These are phyloP conservation scores for Agaricus blazei DNA, from an alignment of 768 basidiomycete genomes.

Conservation along the genomic window DNA sequence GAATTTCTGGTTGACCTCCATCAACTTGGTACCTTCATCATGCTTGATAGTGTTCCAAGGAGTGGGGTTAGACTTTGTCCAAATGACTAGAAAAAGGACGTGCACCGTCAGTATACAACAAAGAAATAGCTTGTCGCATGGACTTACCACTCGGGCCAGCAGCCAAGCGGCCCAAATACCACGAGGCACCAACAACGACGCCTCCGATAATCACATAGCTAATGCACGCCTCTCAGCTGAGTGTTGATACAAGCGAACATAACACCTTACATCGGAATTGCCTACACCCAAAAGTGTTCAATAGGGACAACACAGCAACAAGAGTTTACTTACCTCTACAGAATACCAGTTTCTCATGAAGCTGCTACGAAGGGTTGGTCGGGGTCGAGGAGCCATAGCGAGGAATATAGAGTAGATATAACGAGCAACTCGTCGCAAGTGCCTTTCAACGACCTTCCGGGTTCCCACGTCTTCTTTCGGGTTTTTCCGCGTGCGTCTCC, in stretches of 20 bases:
- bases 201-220: conserved; percentile 50
- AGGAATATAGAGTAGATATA: background rate
- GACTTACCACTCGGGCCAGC: conserved; percentile 48
- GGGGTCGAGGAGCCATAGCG: conserved; percentile 17
- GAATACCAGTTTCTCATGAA: conserved; percentile 70
- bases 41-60: conserved; percentile 85
- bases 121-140: background rate
- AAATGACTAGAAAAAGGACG: conserved; percentile 31
- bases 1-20: conserved; percentile 68
- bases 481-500: conserved; percentile 24
- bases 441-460: conserved; percentile 11
- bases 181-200: conserved; percentile 51
- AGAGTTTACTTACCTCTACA: conserved; percentile 48
- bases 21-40: conserved; percentile 69
- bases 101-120: background rate
- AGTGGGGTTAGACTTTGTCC: conserved; percentile 70
- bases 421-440: conserved; percentile 7
- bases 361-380: conserved; percentile 26
- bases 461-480: conserved; percentile 29
- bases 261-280: conserved; percentile 44
- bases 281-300: conserved; percentile 22
- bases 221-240: background rate
- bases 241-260: background rate
- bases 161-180: conserved; percentile 67
- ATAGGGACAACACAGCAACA: background rate